Conservation (phyloP, 148 eudicot species). For the Polygonum aviculare region DNA sequence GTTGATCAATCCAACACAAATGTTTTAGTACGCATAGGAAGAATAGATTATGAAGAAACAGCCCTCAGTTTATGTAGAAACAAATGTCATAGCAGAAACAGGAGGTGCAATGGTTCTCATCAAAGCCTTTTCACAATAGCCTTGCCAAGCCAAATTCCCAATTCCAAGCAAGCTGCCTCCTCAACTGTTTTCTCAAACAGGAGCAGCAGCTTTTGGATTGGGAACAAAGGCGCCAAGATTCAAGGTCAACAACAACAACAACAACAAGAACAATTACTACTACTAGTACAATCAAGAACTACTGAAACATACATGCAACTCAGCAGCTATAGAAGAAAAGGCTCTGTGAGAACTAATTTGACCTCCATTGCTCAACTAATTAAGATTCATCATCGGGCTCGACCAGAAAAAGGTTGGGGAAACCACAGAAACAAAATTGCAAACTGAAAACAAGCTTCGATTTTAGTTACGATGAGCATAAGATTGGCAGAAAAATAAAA, state of each 20-base stretch:
- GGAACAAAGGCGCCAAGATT: not conserved
- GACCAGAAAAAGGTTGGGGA: not conserved
- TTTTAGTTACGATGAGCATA: not conserved
- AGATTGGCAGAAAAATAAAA: no score
- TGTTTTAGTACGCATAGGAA: not conserved
- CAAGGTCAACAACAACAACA: not conserved
- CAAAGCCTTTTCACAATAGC: not conserved
- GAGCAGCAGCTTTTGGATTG: not conserved
- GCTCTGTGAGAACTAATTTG: not conserved
- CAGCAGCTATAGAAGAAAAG: not conserved
- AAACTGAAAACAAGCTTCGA: not conserved
- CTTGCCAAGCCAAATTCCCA: not conserved
- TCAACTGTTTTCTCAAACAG: constrained; percentile 10
- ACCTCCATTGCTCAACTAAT: constrained; percentile 4
- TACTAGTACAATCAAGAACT: not conserved
- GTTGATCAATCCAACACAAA: not conserved
- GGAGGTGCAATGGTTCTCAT: not conserved
- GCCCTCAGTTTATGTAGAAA: not conserved
- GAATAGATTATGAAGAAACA: not conserved
- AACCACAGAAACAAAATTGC: not conserved
- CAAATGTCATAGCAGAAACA: not conserved
- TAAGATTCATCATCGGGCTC: not conserved
- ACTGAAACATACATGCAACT: not conserved
- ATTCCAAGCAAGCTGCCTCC: not conserved
- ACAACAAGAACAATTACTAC: not conserved